A percentile compares a stretch with the other conserved stretches of the same genome.
Evolutionary conservation across 345 rosid species (phyloP).

Genomic region (Iberis pinnata): DNA sequence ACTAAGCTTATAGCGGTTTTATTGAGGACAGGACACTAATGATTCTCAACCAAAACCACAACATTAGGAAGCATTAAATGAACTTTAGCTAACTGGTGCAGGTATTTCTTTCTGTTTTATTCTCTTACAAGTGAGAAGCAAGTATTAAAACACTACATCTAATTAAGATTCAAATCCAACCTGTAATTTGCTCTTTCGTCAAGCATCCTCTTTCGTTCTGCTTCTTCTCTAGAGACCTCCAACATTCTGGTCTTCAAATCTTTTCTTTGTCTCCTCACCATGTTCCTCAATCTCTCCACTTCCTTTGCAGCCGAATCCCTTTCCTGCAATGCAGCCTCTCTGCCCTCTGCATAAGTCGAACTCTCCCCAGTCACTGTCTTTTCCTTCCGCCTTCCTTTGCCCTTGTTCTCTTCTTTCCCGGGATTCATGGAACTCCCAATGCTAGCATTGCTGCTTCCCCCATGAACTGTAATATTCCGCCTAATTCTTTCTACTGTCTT

Average conservation of each 20-base stretch:
- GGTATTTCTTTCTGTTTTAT: neutral
- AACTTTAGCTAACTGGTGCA: neutral
- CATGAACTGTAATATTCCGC: slow-evolving; percentile 73
- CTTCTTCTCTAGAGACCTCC: slow-evolving; percentile 88
- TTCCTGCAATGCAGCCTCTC: slow-evolving; percentile 65
- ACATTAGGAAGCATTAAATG: neutral
- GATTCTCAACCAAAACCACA: neutral
- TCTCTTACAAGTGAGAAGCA: neutral
- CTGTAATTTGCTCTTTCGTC: slow-evolving; percentile 83
- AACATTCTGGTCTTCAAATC: slow-evolving; percentile 81
- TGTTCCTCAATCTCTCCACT: slow-evolving; percentile 69
- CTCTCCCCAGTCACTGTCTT: slow-evolving; percentile 32
- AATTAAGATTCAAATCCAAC: slow-evolving; percentile 29
- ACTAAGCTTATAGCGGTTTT: neutral
- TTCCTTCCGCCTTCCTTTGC: slow-evolving; percentile 54
- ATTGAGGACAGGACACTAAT: slow-evolving; percentile 1
- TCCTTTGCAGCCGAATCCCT: slow-evolving; percentile 67
- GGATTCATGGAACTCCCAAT: slow-evolving; percentile 28
- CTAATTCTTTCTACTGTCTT: slow-evolving; percentile 68
- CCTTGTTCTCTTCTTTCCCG: slow-evolving; percentile 49
- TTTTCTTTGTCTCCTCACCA: slow-evolving; percentile 72
- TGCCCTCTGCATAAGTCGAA: slow-evolving; percentile 39
- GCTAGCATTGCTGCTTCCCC: slow-evolving; percentile 34
- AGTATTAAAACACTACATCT: neutral
- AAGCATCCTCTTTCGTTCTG: slow-evolving; percentile 89